Evolutionary conservation across 495 filamentous ascomycete genomes (phyloP).

Genomic region (Penicillium simplicissimum): DNA sequence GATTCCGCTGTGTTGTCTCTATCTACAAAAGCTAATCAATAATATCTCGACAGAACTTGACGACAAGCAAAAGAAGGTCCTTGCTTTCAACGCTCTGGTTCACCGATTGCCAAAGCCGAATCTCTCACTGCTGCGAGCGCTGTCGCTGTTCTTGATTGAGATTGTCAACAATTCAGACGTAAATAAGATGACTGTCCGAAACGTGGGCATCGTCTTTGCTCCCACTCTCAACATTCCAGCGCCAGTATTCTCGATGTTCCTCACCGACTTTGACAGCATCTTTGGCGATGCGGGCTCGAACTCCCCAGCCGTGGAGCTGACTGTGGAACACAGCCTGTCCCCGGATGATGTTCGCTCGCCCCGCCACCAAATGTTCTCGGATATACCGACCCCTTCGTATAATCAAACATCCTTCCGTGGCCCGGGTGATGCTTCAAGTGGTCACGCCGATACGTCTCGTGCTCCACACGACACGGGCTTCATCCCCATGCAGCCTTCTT

Average conservation of each 20-base stretch:
- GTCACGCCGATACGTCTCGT: conserved; percentile 28
- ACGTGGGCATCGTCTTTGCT: conserved; percentile 98
- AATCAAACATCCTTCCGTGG: conserved; percentile 59
- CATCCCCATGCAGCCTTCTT: conserved; percentile 61
- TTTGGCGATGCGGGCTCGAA: conserved; percentile 59
- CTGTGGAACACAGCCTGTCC: conserved; percentile 44
- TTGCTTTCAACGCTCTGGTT: conserved; percentile 82
- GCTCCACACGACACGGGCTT: conserved; percentile 57
- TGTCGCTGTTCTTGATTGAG: conserved; percentile 82
- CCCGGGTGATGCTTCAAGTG: conserved; percentile 25
- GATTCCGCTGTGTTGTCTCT: neutral
- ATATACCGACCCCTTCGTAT: conserved; percentile 65
- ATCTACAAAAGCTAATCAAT: conserved; percentile 17
- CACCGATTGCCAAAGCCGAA: conserved; percentile 81
- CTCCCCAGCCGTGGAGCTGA: conserved; percentile 41
- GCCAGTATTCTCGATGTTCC: conserved; percentile 88
- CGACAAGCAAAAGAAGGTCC: conserved; percentile 73
- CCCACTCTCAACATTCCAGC: conserved; percentile 96
- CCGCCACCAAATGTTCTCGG: conserved; percentile 68
- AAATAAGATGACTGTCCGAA: conserved; percentile 98
- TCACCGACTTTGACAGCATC: conserved; percentile 85
- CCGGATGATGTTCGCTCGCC: conserved; percentile 67
- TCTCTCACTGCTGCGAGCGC: conserved; percentile 72
- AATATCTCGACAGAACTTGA: conserved; percentile 52
- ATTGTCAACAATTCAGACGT: conserved; percentile 85